Base-by-base conservation (phyloP, 2,329 filamentous ascomycete genomes). In the Ascochyta viciae-villosae region DNA sequence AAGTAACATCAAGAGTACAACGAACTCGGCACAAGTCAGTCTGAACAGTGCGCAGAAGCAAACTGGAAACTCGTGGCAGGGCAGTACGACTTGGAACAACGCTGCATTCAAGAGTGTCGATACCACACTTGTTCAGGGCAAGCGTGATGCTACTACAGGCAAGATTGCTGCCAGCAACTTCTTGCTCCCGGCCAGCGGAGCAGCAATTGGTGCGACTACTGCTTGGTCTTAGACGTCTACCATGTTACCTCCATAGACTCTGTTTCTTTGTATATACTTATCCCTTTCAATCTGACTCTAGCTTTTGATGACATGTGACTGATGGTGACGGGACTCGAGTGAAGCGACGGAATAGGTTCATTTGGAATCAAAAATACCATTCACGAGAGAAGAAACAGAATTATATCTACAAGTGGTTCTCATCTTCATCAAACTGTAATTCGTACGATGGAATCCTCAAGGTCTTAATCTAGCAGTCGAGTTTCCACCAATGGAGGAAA, bases 11-110 rank as follows among this genome's bases (percentile, higher is more conserved):
- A 66, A 64, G n/a, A 58, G 52, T 29, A 63, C 60, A 0, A 60
- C 46, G 1, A 65, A 65, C 31, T 46, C 55, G 4, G 59, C 54
- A 3, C 64, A 72, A 54, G 59, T 62, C 8, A 66, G 40, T 33
- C 40, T 70, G 26, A 61, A 44, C 19, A 57, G 58, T 16, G 45
- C 50, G 6, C 58, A 64, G 55, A 66, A 61, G 52, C 48, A 63
- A 41, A 76, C 69, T 29, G 77, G 77, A 0, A 81, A 81, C 66
- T 80, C 77, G 3, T 81, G 79, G 79, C 72, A 80, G 26, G 40
- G 43, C 45, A 64, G 68, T 31, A 69, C 70, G 1, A 73, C 73
- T 0, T 81, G 76, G 78, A 67, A 67, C 2, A 72, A 80, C 55
- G 66, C 66, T 24, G 66, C 65, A 8, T 81, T 81, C 63, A 68